Base-by-base conservation (phyloP, 1,139 yeast species). In the Taphrina deformans region DNA sequence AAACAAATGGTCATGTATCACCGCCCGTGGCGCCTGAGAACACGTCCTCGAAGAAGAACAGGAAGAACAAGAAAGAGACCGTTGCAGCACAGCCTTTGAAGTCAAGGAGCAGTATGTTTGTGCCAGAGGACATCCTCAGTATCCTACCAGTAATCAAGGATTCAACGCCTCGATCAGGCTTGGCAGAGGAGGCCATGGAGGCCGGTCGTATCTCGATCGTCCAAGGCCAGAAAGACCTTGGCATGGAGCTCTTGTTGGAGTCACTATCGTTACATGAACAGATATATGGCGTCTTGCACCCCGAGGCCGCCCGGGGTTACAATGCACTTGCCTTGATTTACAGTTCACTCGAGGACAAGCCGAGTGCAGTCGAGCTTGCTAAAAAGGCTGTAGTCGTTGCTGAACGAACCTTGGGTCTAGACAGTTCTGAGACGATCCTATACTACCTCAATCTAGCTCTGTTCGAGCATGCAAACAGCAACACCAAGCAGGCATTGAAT, bases 391-490 rank as follows among this genome's bases (percentile, higher is more conserved):
- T 86, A 68, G 79, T 85, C 50, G 83, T 91, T 67, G 81, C 86
- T 66, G 98, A 93, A 79, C 84, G 98, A 76, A 82, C 87, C 23
- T 76, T 80, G 62, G 99, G 99, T 67, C 76, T 85, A 69, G 98
- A 92, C 74, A 83, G 95, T 6, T 83, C 83, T 72, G 95, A 90
- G 70, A 83, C 93, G 31, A 76, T 90, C 40, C 82, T 90, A 69
- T 81, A 90, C 40, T 83, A 88, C 74, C 80, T 86, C 72, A 90
- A 89, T 76, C 78, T 91, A 69, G 96, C 96, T 0, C 83, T 81
- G 72, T 82, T 83, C 72, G 97, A 91, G 75, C 79, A 85, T 52
- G 78, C 83, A 16, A 83, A 83, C 71, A 83, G 84, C 60, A 84
- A 85, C 71, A 78, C 83, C 53, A 78, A 79, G 41, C 87, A 87